Evolutionary conservation across 148 eudicot species (phyloP).

Genomic region (Tetragonia tetragonoides): DNA sequence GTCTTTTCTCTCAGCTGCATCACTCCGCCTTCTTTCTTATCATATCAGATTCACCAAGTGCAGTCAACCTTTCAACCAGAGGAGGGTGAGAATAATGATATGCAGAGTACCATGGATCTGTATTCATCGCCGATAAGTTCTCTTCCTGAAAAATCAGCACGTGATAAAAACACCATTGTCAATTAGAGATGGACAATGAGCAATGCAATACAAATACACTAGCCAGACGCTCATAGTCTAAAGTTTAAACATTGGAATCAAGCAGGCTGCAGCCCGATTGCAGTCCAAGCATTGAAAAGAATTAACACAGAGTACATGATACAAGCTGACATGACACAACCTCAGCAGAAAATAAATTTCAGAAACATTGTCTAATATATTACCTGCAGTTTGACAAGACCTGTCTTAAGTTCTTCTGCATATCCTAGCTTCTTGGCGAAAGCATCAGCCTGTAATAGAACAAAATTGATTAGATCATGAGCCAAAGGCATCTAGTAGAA

Average conservation of each 20-base stretch:
- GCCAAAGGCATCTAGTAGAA: neutral
- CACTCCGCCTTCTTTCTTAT: constrained; percentile 47
- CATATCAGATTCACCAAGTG: constrained; percentile 68
- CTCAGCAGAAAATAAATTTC: neutral
- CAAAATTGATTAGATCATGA: constrained; percentile 15
- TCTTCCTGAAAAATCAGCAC: constrained; percentile 62
- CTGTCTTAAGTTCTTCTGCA: constrained; percentile 70
- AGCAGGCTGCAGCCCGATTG: too few species aligned
- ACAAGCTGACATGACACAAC: neutral
- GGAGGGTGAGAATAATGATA: constrained; percentile 98
- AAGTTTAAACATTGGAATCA: neutral
- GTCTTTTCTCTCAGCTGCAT: neutral
- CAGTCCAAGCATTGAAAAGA: neutral
- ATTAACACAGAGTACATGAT: neutral
- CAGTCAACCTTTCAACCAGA: constrained; percentile 85
- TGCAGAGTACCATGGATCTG: constrained; percentile 97
- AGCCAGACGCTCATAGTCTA: neutral
- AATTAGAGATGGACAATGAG: neutral
- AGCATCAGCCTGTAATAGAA: constrained; percentile 80
- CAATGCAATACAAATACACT: neutral
- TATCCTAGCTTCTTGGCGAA: constrained; percentile 93
- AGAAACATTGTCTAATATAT: neutral
- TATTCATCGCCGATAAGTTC: constrained; percentile 92
- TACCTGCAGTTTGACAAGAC: constrained; percentile 94
- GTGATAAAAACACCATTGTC: neutral